A percentile compares a stretch with the other conserved stretches of the same genome.
These are phyloP conservation scores for Daldinia childiae DNA, from an alignment of 495 filamentous ascomycete genomes.

Conservation along the genomic window DNA sequence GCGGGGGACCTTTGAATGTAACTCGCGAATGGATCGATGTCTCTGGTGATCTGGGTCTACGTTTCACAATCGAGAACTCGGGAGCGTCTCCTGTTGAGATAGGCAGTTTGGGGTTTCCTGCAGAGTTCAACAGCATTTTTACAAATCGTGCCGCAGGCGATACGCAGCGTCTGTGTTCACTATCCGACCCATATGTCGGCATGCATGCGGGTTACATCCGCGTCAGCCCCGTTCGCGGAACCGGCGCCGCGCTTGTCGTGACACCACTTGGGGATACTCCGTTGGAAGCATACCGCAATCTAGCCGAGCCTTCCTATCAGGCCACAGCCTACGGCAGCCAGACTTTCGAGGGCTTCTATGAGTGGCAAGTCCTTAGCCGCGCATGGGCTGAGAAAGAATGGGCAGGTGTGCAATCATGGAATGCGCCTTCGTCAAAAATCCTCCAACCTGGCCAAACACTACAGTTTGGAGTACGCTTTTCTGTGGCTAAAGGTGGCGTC, in stretches of 20 bases:
- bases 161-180: slow-evolving; percentile 53
- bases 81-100: slow-evolving; percentile 53
- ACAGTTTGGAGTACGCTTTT: slow-evolving; percentile 58
- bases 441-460: slow-evolving; percentile 53
- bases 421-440: slow-evolving; percentile 54
- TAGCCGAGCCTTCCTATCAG: slow-evolving; percentile 46
- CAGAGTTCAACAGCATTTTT: slow-evolving; percentile 67
- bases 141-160: slow-evolving; percentile 55
- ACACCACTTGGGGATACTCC: slow-evolving; percentile 58
- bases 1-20: slow-evolving; percentile 47
- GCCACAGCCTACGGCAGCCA: slow-evolving; percentile 57
- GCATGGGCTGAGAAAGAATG: slow-evolving; percentile 63
- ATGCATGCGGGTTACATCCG: slow-evolving; percentile 62
- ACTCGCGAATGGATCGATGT: slow-evolving; percentile 56
- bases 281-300: slow-evolving; percentile 61
- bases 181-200: slow-evolving; percentile 62
- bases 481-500: slow-evolving; percentile 50
- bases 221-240: slow-evolving; percentile 54
- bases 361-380: slow-evolving; percentile 59
- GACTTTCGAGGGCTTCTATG: slow-evolving; percentile 63
- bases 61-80: slow-evolving; percentile 59
- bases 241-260: slow-evolving; percentile 57
- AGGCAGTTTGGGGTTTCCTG: slow-evolving; percentile 62
- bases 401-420: slow-evolving; percentile 56
- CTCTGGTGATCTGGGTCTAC: slow-evolving; percentile 56